These are phyloP conservation scores for Acephala macrosclerotiorum DNA, from an alignment of 2,329 filamentous ascomycete species.

Conservation along the genomic window DNA sequence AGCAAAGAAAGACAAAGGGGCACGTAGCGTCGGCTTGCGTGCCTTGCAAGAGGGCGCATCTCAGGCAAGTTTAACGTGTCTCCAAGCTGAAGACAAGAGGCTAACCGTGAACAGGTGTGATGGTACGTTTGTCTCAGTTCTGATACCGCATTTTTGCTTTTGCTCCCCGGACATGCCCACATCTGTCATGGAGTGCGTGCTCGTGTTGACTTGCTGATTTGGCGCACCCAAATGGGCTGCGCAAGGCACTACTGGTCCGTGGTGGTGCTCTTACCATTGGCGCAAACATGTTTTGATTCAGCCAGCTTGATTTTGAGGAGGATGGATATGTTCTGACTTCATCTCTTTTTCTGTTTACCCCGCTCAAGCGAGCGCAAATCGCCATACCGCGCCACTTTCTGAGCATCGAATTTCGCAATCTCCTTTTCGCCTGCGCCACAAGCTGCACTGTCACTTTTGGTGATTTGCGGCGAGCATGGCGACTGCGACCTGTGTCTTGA, in stretches of 20 bases:
- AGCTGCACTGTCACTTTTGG: background rate
- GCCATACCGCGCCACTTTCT: conserved; percentile 10
- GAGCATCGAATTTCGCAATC: background rate
- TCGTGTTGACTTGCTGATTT: conserved; percentile 24
- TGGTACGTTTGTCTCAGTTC: conserved; percentile 58
- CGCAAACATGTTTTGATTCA: conserved; percentile 17
- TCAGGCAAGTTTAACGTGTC: conserved; percentile 56
- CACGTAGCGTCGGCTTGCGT: conserved; percentile 87
- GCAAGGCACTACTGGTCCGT: conserved; percentile 16
- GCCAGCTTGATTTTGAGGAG: conserved; percentile 8
- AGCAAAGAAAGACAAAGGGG: conserved; percentile 75
- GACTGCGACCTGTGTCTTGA: conserved; percentile 5
- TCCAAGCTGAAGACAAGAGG: conserved; percentile 19
- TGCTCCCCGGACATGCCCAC: conserved; percentile 18
- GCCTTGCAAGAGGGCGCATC: conserved; percentile 84
- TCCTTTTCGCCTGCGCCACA: background rate
- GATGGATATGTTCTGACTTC: conserved; percentile 13
- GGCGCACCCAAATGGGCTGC: conserved; percentile 12
- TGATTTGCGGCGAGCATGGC: conserved; percentile 12
- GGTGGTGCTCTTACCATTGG: conserved; percentile 8
- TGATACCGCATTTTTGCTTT: conserved; percentile 23
- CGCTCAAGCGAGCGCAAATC: conserved; percentile 33
- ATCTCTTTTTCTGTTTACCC: conserved; percentile 26
- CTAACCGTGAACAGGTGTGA: conserved; percentile 62
- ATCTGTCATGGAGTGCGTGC: conserved; percentile 16